Percentiles rank a stretch among this genome's conserved stretches.
Conservation (phyloP, 495 filamentous ascomycete genomes). For the Neurospora africana region DNA sequence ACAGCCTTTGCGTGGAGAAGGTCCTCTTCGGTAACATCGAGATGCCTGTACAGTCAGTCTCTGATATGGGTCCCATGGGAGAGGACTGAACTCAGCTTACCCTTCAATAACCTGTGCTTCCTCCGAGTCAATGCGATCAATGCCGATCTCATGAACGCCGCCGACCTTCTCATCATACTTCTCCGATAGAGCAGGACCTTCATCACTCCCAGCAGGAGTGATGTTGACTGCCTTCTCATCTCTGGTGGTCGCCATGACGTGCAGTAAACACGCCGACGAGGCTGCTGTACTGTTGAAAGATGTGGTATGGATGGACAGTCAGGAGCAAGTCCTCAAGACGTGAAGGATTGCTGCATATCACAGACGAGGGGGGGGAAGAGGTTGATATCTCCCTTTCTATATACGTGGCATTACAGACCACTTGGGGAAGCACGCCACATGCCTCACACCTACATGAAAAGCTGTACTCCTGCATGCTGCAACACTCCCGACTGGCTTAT, state of each 20-base stretch:
- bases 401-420: not conserved
- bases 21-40: conserved; percentile 21
- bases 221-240: not conserved
- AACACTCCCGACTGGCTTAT: not conserved
- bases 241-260: not conserved
- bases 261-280: not conserved
- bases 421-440: not conserved
- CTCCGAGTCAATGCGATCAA: not conserved
- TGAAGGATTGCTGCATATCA: not conserved
- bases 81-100: not conserved
- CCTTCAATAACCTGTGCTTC: not conserved
- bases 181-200: not conserved
- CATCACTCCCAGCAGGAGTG: not conserved
- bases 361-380: not conserved
- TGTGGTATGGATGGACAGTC: not conserved
- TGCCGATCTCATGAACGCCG: not conserved
- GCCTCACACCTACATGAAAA: not conserved
- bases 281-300: not conserved
- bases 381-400: not conserved
- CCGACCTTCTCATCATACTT: not conserved
- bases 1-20: conserved; percentile 19
- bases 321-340: not conserved
- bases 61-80: not conserved
- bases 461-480: not conserved
- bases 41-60: conserved; percentile 3